These are phyloP conservation scores for Saccharomycopsis fodiens DNA, from an alignment of 805 yeast species.

Conservation along the genomic window DNA sequence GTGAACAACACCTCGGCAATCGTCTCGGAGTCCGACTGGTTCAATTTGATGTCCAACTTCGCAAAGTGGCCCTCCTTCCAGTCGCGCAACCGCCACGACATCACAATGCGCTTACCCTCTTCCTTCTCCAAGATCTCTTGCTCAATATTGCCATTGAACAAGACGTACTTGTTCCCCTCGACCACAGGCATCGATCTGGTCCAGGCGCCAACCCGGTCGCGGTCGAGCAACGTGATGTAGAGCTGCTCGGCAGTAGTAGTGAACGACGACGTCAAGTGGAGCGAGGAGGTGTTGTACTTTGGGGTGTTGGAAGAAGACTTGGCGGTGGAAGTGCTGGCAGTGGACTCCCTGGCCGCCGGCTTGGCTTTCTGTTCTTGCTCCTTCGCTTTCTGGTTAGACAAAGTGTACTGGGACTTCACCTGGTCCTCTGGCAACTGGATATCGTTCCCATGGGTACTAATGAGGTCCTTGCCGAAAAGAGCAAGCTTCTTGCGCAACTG, in stretches of 20 bases:
- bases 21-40: constrained; percentile 81
- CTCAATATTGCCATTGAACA: constrained; percentile 83
- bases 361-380: constrained; percentile 14
- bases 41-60: constrained; percentile 52
- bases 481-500: constrained; percentile 52
- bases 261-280: constrained; percentile 72
- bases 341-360: constrained; percentile 5
- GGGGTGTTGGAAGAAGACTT: constrained; percentile 31
- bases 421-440: constrained; percentile 75
- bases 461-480: constrained; percentile 71
- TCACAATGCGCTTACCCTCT: constrained; percentile 51
- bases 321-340: constrained; percentile 16
- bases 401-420: constrained; percentile 49
- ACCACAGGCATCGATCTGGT: constrained; percentile 64
- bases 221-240: constrained; percentile 68
- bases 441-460: constrained; percentile 69
- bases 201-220: constrained; percentile 84
- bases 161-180: constrained; percentile 46
- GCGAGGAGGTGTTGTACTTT: constrained; percentile 72
- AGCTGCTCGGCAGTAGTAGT: constrained; percentile 84
- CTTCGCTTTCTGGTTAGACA: constrained; percentile 35
- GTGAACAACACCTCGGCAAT: constrained; percentile 67
- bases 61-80: constrained; percentile 90
- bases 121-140: constrained; percentile 60
- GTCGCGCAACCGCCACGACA: constrained; percentile 80